Percentiles rank a stretch among this genome's conserved stretches.
Conservation (phyloP, 202 grass and related monocot species). For the Eragrostis tef region DNA sequence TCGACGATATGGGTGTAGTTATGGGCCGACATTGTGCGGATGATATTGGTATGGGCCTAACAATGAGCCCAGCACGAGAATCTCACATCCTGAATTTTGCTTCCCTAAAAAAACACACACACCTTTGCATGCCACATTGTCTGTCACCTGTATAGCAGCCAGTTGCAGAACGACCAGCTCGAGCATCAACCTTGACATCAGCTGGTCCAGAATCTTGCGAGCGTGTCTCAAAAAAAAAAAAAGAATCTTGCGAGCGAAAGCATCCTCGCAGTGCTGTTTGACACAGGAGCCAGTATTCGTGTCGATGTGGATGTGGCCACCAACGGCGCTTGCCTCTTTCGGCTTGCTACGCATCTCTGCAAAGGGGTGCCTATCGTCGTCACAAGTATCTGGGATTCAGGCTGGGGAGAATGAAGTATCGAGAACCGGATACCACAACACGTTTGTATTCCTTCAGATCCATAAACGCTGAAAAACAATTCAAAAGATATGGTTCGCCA, state of each 20-base stretch:
- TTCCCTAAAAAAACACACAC: too few relatives aligned
- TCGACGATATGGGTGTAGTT: too few relatives aligned
- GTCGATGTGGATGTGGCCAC: constrained; percentile 33
- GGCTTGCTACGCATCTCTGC: not conserved
- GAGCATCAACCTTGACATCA: constrained; percentile 16
- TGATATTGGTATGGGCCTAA: not conserved
- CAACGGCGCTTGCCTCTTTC: not conserved
- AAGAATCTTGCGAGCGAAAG: constrained; percentile 32
- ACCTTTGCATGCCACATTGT: too few relatives aligned
- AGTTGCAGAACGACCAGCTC: not conserved
- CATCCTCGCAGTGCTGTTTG: constrained; percentile 49
- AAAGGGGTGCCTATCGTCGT: not conserved
- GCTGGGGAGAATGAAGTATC: not conserved
- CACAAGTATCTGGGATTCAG: not conserved
- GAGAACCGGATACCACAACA: not conserved
- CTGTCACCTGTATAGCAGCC: not conserved
- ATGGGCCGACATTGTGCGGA: too few relatives aligned
- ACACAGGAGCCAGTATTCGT: constrained; percentile 33
- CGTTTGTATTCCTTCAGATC: not conserved
- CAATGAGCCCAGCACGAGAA: not conserved
- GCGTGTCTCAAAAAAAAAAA: too few relatives aligned
- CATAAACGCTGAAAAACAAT: not conserved
- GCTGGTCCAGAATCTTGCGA: constrained; percentile 26
- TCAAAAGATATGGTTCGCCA: not conserved
- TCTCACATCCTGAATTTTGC: too few relatives aligned